These are phyloP conservation scores for Pythium biforme DNA, from an alignment of 352 stramenopile genomes.

Conservation along the genomic window DNA sequence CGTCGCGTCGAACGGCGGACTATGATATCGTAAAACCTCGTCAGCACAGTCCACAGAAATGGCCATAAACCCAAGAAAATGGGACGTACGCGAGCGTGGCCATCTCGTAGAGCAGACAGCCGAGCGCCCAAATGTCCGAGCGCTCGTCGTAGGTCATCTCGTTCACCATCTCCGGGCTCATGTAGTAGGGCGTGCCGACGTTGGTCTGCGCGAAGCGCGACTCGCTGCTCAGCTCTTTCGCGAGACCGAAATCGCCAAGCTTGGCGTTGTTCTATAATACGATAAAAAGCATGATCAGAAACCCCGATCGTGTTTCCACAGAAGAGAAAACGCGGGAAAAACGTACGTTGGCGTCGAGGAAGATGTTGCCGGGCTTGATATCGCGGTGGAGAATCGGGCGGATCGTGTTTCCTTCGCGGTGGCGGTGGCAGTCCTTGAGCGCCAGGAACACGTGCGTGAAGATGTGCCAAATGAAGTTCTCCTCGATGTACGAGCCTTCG, in stretches of 20 bases:
- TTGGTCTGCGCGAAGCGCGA: constrained; percentile 90
- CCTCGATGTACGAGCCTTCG: constrained; percentile 89
- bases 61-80: neutral
- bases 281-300: neutral
- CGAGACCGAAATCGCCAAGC: constrained; percentile 90
- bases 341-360: constrained; percentile 87
- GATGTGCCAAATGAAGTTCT: constrained; percentile 92
- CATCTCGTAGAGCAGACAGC: constrained; percentile 92
- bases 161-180: constrained; percentile 92
- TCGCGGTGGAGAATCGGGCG: constrained; percentile 89
- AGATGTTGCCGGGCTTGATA: constrained; percentile 93
- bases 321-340: neutral
- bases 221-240: constrained; percentile 89
- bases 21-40: constrained; percentile 5
- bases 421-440: constrained; percentile 89
- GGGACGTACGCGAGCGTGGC: constrained; percentile 68
- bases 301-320: too few relatives aligned
- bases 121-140: constrained; percentile 91
- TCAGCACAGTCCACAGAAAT: neutral
- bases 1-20: constrained; percentile 90
- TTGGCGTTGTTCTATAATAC: constrained; percentile 86
- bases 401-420: constrained; percentile 77
- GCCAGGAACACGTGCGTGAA: constrained; percentile 92
- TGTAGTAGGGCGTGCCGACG: constrained; percentile 93
- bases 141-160: constrained; percentile 92